Conservation (phyloP, 2,329 filamentous ascomycete species). For the Dichotomopilus funicola region DNA sequence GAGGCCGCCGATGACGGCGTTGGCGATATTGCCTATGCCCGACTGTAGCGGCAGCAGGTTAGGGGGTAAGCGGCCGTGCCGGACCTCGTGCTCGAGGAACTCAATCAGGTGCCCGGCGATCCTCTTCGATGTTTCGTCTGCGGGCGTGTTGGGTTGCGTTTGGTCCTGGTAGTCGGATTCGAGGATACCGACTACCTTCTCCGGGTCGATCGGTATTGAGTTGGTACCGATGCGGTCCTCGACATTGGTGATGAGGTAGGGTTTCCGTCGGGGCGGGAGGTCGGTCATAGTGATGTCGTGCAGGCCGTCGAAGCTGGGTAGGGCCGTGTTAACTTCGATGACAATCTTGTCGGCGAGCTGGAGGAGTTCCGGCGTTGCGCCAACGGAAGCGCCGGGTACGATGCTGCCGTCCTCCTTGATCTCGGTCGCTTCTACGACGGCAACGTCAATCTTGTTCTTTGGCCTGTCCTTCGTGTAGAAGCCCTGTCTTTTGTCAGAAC, state of each 20-base stretch:
- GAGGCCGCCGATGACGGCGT: conserved; percentile 81
- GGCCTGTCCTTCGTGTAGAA: conserved; percentile 78
- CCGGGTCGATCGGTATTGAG: conserved; percentile 73
- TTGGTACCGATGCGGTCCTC: conserved; percentile 81
- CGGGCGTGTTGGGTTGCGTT: conserved; percentile 66
- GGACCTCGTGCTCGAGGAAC: conserved; percentile 76
- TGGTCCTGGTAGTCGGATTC: conserved; percentile 79
- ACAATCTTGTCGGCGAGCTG: conserved; percentile 93
- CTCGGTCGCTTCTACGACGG: conserved; percentile 76
- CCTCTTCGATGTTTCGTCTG: conserved; percentile 63
- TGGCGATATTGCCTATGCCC: conserved; percentile 89
- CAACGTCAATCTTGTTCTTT: conserved; percentile 70
- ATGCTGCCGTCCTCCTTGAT: conserved; percentile 87
- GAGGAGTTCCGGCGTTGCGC: conserved; percentile 76
- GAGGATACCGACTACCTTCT: conserved; percentile 77
- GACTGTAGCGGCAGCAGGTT: conserved; percentile 78
- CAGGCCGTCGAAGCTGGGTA: conserved; percentile 77
- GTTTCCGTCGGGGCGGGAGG: conserved; percentile 71
- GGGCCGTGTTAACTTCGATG: conserved; percentile 83
- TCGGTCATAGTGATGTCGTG: conserved; percentile 92
- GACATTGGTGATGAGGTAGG: conserved; percentile 76
- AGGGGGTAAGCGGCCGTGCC: conserved; percentile 66
- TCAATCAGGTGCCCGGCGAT: conserved; percentile 80
- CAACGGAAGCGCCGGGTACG: conserved; percentile 78
- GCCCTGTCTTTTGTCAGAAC: conserved; percentile 40